Percentiles rank a stretch among this genome's conserved stretches.
Evolutionary conservation across 2,329 filamentous ascomycete species (phyloP).

Genomic region (Penicillium capsulatum): DNA sequence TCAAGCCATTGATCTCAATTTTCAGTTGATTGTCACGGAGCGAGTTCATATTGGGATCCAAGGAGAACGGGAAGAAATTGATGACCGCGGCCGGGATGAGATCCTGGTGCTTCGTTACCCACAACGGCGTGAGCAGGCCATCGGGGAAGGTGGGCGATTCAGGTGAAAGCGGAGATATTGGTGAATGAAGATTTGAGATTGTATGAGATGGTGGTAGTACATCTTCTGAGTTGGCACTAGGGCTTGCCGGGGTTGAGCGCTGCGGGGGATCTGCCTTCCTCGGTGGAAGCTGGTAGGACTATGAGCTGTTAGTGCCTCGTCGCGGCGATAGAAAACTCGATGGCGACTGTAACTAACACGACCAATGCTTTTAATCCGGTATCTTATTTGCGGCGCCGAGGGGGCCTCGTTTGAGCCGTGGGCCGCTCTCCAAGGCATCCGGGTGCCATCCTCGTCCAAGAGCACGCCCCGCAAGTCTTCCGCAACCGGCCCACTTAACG

Average conservation of each 20-base stretch:
- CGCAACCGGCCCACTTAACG: slow-evolving; percentile 62
- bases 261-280: slow-evolving; percentile 59
- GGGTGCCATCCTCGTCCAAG: slow-evolving; percentile 59
- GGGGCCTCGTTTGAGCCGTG: slow-evolving; percentile 46
- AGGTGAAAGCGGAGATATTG: slow-evolving; percentile 83
- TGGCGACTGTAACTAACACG: slow-evolving; percentile 62
- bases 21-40: slow-evolving; percentile 85
- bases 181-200: slow-evolving; percentile 70
- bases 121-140: slow-evolving; percentile 74
- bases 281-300: slow-evolving; percentile 56
- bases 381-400: slow-evolving; percentile 47
- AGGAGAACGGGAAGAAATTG: slow-evolving; percentile 73
- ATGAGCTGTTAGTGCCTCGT: not conserved
- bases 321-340: not conserved
- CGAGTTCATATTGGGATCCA: slow-evolving; percentile 68
- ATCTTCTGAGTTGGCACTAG: slow-evolving; percentile 47
- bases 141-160: slow-evolving; percentile 81
- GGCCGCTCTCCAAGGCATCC: slow-evolving; percentile 63
- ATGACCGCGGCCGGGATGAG: slow-evolving; percentile 75
- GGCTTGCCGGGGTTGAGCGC: slow-evolving; percentile 46
- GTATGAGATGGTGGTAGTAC: slow-evolving; percentile 37
- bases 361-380: slow-evolving; percentile 69
- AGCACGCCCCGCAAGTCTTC: slow-evolving; percentile 64
- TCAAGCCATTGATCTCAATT: slow-evolving; percentile 75
- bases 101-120: slow-evolving; percentile 85